phyloP scores from a whole-genome alignment of 2,329 filamentous ascomycete genomes.

The Claviceps maximensis region DNA sequence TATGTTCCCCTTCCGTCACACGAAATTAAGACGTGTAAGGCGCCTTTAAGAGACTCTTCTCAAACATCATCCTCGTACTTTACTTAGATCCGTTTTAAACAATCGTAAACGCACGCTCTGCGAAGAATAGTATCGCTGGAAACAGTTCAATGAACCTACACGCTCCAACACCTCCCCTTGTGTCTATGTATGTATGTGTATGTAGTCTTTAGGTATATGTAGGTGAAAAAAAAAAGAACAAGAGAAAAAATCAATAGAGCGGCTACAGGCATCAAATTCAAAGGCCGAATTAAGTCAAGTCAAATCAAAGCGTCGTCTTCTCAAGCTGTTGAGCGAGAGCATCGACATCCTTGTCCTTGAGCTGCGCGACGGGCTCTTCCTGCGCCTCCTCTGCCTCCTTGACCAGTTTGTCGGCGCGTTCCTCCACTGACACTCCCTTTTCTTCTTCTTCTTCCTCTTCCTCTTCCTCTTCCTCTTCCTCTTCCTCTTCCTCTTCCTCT shows the following conservation, averaged over 20 bases:
- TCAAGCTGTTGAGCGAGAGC: constrained; percentile 61
- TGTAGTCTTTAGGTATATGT: background rate
- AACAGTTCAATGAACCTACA: constrained; percentile 14
- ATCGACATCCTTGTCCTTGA: constrained; percentile 68
- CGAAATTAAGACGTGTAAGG: too few relatives aligned
- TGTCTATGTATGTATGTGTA: constrained; percentile 5
- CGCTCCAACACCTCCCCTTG: constrained; percentile 9
- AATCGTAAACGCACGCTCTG: too few relatives aligned
- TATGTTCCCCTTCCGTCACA: too few relatives aligned
- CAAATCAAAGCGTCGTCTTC: constrained; percentile 47
- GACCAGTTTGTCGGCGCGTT: constrained; percentile 54
- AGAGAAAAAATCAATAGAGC: background rate
- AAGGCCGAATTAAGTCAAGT: background rate
- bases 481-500: constrained; percentile 55
- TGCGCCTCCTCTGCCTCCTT: constrained; percentile 60
- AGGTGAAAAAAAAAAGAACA: background rate
- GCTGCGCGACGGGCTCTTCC: constrained; percentile 56
- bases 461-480: too few relatives aligned
- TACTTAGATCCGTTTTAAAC: too few relatives aligned
- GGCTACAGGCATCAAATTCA: background rate
- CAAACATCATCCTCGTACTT: too few relatives aligned
- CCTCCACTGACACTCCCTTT: constrained; percentile 46
- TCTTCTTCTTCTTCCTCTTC: constrained; percentile 35
- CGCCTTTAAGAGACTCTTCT: too few relatives aligned
- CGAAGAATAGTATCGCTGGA: background rate